Evolutionary conservation across 2,329 filamentous ascomycete genomes (phyloP).

Genomic region (Fusarium avenaceum): DNA sequence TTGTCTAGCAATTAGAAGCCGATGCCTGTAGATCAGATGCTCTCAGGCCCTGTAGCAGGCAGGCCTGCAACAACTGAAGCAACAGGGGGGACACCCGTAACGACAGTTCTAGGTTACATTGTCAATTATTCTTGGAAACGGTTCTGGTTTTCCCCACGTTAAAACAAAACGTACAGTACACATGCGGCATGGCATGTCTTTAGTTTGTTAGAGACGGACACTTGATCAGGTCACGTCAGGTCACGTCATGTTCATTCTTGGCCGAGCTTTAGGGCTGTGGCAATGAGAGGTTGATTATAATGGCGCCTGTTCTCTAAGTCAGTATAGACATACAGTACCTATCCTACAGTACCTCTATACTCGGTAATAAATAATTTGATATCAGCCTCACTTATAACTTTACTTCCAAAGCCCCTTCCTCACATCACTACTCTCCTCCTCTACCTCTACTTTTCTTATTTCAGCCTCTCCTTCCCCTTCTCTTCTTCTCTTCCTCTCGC

Average conservation of each 20-base stretch:
- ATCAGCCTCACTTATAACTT: conserved; percentile 5
- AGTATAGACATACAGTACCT: neutral
- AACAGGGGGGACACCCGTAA: neutral
- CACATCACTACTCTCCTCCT: neutral
- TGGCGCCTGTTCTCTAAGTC: neutral
- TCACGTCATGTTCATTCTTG: conserved; percentile 6
- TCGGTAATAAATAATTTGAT: neutral
- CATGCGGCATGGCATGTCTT: no score
- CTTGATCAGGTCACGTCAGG: conserved; percentile 6
- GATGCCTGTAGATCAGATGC: conserved; percentile 1
- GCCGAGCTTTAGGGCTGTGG: conserved; percentile 8
- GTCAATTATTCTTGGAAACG: neutral
- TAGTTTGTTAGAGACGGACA: neutral
- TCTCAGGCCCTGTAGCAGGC: neutral
- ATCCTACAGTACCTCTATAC: neutral
- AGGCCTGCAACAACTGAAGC: neutral
- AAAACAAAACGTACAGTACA: neutral
- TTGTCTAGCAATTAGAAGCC: conserved; percentile 2
- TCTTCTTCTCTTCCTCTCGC: neutral
- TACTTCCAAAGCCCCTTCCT: conserved; percentile 12
- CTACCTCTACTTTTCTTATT: no score
- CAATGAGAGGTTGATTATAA: neutral
- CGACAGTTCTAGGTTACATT: neutral
- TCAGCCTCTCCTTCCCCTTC: conserved; percentile 2
- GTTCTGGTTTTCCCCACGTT: neutral